Base-by-base conservation (phyloP, 1,284 basidiomycete species). In the Agaricales sp. region DNA sequence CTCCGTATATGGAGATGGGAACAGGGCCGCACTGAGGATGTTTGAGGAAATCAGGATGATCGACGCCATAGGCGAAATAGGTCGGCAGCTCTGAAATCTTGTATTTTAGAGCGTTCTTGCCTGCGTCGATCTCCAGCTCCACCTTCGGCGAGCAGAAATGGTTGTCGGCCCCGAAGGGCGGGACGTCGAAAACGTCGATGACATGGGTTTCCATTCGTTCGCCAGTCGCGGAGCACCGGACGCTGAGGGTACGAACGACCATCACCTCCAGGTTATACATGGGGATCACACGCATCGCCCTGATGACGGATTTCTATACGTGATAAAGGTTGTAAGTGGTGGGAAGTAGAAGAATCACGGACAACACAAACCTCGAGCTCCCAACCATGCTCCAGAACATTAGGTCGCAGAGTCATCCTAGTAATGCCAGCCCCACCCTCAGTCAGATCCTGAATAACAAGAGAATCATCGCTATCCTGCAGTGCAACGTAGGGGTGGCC, bases 41-140 rank as follows among this genome's bases (percentile, higher is more conserved):
- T 35, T 35, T 8, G 8, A 35, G 30, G 30, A 35, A 8, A 8
- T 21, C 41, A 43, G 41, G 14, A 16, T 16, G 43, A 20, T 20
- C 43, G 13, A 49, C 16, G 21, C 24, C 11, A 18, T n/a, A 6
- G 43, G 4, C 20, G 41, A 18, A 21, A 18, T 44, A 45, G 14
- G n/a, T 22, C 45, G 14, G 12, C 12, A 13, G 23, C 14, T 26
- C 45, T 13, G n/a, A 46, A 35, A 46, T n/a, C 19, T 13, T 1
- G 56, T 56, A 2, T 54, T 51, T 25, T 60, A 63, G 8, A n/a
- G n/a, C 30, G 13, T 8, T 11, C 8, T n/a, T 11, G 11, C 30
- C 30, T 35, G 30, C 30, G 30, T 35, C 30, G 30, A 35, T 8
- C 30, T 35, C 30, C 30, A 35, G 11, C 11, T n/a, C 8, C 30